A percentile compares a stretch with the other conserved stretches of the same genome.
These are phyloP conservation scores for Coprinellus micaceus DNA, from an alignment of 768 basidiomycete species.

Conservation along the genomic window DNA sequence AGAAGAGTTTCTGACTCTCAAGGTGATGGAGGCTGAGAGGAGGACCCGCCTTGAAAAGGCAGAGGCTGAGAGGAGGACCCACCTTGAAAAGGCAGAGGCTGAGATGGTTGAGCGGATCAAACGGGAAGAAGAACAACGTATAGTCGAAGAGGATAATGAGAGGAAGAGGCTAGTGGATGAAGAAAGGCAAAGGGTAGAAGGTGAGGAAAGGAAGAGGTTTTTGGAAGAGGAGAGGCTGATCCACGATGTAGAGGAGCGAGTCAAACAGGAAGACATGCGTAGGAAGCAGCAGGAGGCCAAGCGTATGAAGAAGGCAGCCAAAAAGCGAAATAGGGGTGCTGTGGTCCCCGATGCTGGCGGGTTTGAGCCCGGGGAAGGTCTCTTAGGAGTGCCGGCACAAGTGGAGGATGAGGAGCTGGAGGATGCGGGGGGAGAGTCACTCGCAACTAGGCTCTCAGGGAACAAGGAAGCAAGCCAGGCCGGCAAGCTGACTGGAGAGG, in stretches of 20 bases:
- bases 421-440: too few species aligned
- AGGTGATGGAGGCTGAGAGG: not conserved
- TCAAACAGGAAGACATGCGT: too few species aligned
- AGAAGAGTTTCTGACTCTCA: not conserved
- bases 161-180: slow-evolving; percentile 28
- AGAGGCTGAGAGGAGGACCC: not conserved
- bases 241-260: too few species aligned
- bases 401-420: too few species aligned
- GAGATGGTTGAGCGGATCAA: not conserved
- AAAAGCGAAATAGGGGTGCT: slow-evolving; percentile 12
- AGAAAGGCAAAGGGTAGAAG: slow-evolving; percentile 25
- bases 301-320: slow-evolving; percentile 13
- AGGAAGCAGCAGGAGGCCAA: too few species aligned
- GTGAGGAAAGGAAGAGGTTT: slow-evolving; percentile 27
- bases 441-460: too few species aligned
- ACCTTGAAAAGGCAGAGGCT: not conserved
- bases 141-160: slow-evolving; percentile 18
- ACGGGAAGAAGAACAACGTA: not conserved
- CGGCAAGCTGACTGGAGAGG: too few species aligned
- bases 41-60: not conserved
- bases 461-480: too few species aligned
- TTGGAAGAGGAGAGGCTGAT: too few species aligned
- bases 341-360: slow-evolving; percentile 19
- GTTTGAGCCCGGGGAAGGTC: not conserved
- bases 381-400: too few species aligned